Conservation (phyloP, 179 eudicot genomes). For the Amaranthus tricolor region DNA sequence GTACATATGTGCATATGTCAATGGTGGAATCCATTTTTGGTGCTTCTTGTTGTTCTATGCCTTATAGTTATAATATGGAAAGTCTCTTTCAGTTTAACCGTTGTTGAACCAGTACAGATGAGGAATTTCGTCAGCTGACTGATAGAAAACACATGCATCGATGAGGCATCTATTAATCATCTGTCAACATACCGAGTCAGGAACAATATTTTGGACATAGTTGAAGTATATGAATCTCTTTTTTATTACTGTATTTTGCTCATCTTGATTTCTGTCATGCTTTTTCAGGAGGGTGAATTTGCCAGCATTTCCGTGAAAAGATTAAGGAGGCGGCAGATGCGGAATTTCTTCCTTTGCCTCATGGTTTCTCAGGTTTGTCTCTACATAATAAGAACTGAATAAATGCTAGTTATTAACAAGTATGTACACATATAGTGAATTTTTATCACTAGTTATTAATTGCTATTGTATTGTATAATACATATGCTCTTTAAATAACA, state of each 20-base stretch:
- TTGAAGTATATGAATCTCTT: neutral
- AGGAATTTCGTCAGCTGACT: neutral
- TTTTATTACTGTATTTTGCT: slow-evolving; percentile 7
- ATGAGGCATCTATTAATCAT: neutral
- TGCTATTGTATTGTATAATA: neutral
- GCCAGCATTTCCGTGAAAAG: slow-evolving; percentile 70
- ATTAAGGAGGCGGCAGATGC: slow-evolving; percentile 87
- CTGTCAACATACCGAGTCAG: neutral
- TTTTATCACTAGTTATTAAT: neutral
- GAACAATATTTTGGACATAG: neutral
- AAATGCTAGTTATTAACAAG: neutral
- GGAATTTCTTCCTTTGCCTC: slow-evolving; percentile 79
- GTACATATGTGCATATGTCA: too few species aligned
- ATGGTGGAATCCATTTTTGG: slow-evolving; percentile 1
- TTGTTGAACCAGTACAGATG: neutral
- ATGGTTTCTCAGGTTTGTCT: slow-evolving; percentile 90
- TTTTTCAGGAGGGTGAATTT: slow-evolving; percentile 79
- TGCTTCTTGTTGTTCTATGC: neutral
- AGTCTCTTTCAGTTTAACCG: neutral
- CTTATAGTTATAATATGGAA: neutral
- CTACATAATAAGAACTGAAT: neutral
- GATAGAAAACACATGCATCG: slow-evolving; percentile 6
- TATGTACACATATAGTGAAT: neutral
- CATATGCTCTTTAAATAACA: neutral
- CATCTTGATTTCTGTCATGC: slow-evolving; percentile 11